phyloP scores from a whole-genome alignment of 2,329 filamentous ascomycete species.

The Exserohilum rostratum region DNA sequence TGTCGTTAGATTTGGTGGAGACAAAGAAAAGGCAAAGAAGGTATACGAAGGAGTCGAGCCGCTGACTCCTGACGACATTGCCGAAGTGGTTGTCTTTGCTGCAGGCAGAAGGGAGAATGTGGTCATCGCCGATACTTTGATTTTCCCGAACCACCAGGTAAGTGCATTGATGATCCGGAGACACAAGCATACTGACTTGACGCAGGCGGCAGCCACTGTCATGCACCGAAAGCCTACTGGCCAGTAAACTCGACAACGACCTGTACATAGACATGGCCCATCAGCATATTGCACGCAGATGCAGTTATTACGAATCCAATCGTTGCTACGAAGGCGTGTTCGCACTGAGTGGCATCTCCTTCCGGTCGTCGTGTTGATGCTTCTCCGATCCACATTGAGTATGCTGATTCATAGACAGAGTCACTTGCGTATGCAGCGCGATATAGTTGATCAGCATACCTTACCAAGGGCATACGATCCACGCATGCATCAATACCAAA shows the following conservation, averaged over 20 bases:
- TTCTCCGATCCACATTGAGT: no score
- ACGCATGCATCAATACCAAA: no score
- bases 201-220: constrained; percentile 45
- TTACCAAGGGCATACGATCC: no score
- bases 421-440: no score
- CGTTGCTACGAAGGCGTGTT: background rate
- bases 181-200: constrained; percentile 16
- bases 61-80: constrained; percentile 87
- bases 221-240: constrained; percentile 42
- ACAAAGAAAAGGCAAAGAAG: constrained; percentile 86
- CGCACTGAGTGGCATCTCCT: background rate
- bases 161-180: constrained; percentile 31
- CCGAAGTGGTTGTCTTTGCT: constrained; percentile 86
- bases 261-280: constrained; percentile 5
- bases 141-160: constrained; percentile 91
- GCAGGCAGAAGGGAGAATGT: constrained; percentile 87
- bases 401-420: no score
- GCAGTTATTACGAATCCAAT: background rate
- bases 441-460: no score
- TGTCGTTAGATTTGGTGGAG: constrained; percentile 84
- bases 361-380: no score
- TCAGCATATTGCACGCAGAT: background rate
- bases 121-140: constrained; percentile 82
- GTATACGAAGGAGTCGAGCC: constrained; percentile 78
- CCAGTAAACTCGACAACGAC: constrained; percentile 13